Base-by-base conservation (phyloP, 805 yeast species). In the Nakazawaea siamensis region DNA sequence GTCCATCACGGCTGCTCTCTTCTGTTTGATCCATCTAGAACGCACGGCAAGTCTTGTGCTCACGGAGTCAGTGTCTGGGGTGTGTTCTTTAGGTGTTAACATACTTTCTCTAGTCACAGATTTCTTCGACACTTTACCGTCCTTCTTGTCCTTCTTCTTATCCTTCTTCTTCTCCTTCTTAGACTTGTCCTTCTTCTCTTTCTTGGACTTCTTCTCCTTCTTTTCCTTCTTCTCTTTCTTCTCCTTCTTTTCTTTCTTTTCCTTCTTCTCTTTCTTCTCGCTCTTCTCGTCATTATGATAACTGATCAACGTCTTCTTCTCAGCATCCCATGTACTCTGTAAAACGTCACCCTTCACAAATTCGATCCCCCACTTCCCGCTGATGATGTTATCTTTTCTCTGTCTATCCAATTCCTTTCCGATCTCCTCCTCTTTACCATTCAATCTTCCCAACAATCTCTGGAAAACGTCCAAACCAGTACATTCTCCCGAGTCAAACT, bases 401-500 rank as follows among this genome's bases (percentile, higher is more conserved):
- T 79, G 78, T 44, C 73, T 65, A 26, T 83, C 90, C 44, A 85
- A 57, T 49, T 77, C 88, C 40, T 73, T 62, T 38, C 62, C 61
- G 18, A 82, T 70, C 38, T 67, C 70, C 23, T 75, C 81, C 49
- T 80, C 90, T 46, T 77, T 81, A 31, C 97, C 97, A 53, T 90
- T 90, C 42, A 90, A 67, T 52, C 87, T 72, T 9, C 97, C 97
- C 42, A 90, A 63, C 30, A 90, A 72, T 46, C 94, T 70, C 61
- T 90, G 98, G 53, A 92, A 90, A 3, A 81, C 95, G 55, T 92
- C 97, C 27, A 90, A 66, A 3, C 97, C 96, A 9, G 87, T 82
- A 45, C 90, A 78, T 44, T 85, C 94, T 39, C 85, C 94, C 43
- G 76, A 71, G 46, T 80, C 86, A 47, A 79, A 76, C 43, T 74